These are phyloP conservation scores for Saussurea involucrata DNA, from an alignment of 129 eudicot genomes.

Conservation along the genomic window DNA sequence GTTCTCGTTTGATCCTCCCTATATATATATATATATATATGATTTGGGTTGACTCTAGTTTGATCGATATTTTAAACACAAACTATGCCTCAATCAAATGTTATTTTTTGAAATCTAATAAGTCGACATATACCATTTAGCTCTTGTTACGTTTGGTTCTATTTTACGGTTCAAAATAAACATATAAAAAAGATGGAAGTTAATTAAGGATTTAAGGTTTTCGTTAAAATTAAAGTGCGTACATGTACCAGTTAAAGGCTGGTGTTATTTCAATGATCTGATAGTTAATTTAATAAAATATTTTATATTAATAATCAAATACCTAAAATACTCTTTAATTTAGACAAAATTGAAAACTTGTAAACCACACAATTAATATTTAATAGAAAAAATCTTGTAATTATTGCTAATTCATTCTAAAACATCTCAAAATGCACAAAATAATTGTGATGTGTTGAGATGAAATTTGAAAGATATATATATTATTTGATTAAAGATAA, in stretches of 20 bases:
- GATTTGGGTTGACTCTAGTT: neutral
- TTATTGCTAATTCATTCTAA: neutral
- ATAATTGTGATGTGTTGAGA: neutral
- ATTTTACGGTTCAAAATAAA: too few relatives aligned
- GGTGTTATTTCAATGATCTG: too few relatives aligned
- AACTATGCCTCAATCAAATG: neutral
- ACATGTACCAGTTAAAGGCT: too few relatives aligned
- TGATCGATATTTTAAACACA: neutral
- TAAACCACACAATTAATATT: too few relatives aligned
- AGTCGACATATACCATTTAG: neutral
- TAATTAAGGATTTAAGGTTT: too few relatives aligned
- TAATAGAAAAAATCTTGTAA: too few relatives aligned
- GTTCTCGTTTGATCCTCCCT: too few relatives aligned
- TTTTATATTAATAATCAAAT: too few relatives aligned
- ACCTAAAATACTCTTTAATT: neutral
- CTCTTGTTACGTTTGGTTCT: neutral
- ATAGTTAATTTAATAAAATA: too few relatives aligned
- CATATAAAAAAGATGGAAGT: too few relatives aligned
- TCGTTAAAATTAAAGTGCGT: too few relatives aligned
- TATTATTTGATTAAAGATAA: neutral
- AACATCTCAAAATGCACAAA: neutral
- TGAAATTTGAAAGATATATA: neutral
- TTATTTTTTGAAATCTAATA: neutral
- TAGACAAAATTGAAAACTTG: neutral
- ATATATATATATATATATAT: neutral